Percentiles rank a stretch among this genome's conserved stretches.
Conservation (phyloP, 108 stramenopile genomes). For the Nannochloropsis gaditana region DNA sequence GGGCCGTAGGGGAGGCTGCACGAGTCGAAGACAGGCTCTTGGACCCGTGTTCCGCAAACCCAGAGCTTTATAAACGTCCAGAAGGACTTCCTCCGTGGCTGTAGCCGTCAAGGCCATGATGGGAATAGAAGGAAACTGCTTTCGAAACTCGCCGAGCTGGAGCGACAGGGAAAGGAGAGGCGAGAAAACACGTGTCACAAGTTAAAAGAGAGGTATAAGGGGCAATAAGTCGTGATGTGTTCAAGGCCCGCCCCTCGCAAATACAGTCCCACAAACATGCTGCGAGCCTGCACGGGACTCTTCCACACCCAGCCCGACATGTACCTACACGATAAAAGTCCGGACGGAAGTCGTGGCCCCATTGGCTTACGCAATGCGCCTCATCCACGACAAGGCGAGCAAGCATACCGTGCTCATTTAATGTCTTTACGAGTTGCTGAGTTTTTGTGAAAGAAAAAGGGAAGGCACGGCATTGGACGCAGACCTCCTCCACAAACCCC, state of each 20-base stretch:
- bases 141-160: slow-evolving; percentile 62
- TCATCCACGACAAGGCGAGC: slow-evolving; percentile 94
- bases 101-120: slow-evolving; percentile 95
- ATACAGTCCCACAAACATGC: too few relatives aligned
- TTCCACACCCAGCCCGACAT: too few relatives aligned
- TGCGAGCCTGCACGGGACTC: too few relatives aligned
- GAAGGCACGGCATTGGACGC: too few relatives aligned
- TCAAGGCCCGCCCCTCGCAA: too few relatives aligned
- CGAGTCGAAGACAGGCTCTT: slow-evolving; percentile 61
- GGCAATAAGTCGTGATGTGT: too few relatives aligned
- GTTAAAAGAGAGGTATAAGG: too few relatives aligned
- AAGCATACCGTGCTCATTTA: slow-evolving; percentile 61
- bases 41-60: slow-evolving; percentile 54
- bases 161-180: not conserved
- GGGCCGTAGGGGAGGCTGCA: slow-evolving; percentile 68
- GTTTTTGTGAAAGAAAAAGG: slow-evolving; percentile 49
- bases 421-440: slow-evolving; percentile 57
- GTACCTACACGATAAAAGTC: slow-evolving; percentile 64
- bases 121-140: slow-evolving; percentile 76
- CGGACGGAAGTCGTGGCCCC: slow-evolving; percentile 82
- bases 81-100: slow-evolving; percentile 76
- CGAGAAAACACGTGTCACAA: not conserved
- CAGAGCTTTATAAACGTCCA: slow-evolving; percentile 64
- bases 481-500: too few relatives aligned
- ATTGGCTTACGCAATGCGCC: slow-evolving; percentile 79